Percentiles rank a stretch among this genome's conserved stretches.
phyloP scores from a whole-genome alignment of 352 stramenopile genomes.

The Globisporangium cystogenes region DNA sequence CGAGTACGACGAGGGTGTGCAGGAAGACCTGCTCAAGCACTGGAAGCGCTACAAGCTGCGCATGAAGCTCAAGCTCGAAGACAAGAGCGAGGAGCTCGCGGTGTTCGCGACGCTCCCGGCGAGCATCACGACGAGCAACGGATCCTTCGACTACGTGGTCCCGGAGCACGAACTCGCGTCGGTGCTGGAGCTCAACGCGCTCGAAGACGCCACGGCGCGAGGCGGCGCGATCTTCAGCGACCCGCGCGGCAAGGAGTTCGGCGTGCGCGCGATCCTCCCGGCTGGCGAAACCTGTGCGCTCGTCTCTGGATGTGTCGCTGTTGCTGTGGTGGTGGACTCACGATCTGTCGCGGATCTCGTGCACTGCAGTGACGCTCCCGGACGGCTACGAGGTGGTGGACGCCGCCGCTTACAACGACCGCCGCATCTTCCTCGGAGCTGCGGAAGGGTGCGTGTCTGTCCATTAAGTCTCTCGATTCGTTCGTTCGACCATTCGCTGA shows the following conservation, averaged over 20 bases:
- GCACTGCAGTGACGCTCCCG: conserved; percentile 42
- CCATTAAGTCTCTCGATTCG: not conserved
- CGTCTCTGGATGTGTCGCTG: not conserved
- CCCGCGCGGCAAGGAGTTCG: conserved; percentile 60
- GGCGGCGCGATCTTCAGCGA: conserved; percentile 45
- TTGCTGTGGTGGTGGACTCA: conserved; percentile 2
- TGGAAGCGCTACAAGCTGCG: conserved; percentile 88
- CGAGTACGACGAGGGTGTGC: conserved; percentile 60
- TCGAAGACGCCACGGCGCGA: conserved; percentile 14
- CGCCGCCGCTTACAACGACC: conserved; percentile 46
- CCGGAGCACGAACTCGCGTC: conserved; percentile 16
- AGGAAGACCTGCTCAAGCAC: conserved; percentile 65
- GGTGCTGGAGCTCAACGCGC: conserved; percentile 32
- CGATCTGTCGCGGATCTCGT: not conserved
- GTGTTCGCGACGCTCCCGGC: conserved; percentile 50
- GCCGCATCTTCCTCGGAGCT: conserved; percentile 58
- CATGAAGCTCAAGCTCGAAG: conserved; percentile 74
- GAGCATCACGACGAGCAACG: conserved; percentile 17
- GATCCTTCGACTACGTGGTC: conserved; percentile 12
- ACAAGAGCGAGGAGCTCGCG: conserved; percentile 47
- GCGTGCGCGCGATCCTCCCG: conserved; percentile 53
- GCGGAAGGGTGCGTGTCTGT: conserved; percentile 54
- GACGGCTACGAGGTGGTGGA: conserved; percentile 39
- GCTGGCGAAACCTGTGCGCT: conserved; percentile 19
- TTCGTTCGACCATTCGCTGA: not conserved